Evolutionary conservation across 257 asterid species (phyloP).

Genomic region (Scutellaria minor): DNA sequence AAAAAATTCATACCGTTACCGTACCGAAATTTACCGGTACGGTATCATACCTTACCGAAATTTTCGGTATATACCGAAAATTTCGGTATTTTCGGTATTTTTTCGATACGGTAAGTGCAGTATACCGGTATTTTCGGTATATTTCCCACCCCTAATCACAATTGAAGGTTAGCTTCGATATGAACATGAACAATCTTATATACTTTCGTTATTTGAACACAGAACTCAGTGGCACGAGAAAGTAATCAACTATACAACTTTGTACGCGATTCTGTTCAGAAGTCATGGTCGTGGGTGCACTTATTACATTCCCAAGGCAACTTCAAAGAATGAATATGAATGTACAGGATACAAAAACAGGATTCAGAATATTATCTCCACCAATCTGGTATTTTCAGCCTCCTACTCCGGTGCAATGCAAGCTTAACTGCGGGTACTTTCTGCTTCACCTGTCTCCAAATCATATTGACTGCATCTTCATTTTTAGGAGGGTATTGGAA

Average conservation of each 20-base stretch:
- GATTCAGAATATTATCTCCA: slow-evolving; percentile 56
- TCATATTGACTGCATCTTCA: slow-evolving; percentile 90
- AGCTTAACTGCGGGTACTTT: slow-evolving; percentile 78
- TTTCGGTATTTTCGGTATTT: too few relatives aligned
- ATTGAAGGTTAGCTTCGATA: slow-evolving; percentile 9
- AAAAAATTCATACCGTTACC: too few relatives aligned
- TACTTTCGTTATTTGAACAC: background rate
- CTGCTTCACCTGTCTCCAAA: slow-evolving; percentile 88
- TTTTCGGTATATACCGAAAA: too few relatives aligned
- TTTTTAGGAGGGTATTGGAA: slow-evolving; percentile 82
- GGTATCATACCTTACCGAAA: too few relatives aligned
- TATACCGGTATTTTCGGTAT: too few relatives aligned
- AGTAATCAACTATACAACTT: background rate
- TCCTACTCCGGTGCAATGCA: slow-evolving; percentile 73
- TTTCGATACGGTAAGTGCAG: too few relatives aligned
- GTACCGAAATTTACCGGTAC: too few relatives aligned
- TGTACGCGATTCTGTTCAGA: background rate
- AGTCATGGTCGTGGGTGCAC: background rate
- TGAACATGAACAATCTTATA: slow-evolving; percentile 9
- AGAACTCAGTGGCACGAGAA: background rate
- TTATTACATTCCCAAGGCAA: slow-evolving; percentile 22
- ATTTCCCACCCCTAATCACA: too few relatives aligned
- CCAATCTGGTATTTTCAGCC: slow-evolving; percentile 96
- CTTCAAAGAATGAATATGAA: slow-evolving; percentile 31
- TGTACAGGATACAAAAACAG: slow-evolving; percentile 44